Percentiles rank a stretch among this genome's conserved stretches.
Conservation (phyloP, 352 stramenopile genomes). For the Phytopythium vexans region DNA sequence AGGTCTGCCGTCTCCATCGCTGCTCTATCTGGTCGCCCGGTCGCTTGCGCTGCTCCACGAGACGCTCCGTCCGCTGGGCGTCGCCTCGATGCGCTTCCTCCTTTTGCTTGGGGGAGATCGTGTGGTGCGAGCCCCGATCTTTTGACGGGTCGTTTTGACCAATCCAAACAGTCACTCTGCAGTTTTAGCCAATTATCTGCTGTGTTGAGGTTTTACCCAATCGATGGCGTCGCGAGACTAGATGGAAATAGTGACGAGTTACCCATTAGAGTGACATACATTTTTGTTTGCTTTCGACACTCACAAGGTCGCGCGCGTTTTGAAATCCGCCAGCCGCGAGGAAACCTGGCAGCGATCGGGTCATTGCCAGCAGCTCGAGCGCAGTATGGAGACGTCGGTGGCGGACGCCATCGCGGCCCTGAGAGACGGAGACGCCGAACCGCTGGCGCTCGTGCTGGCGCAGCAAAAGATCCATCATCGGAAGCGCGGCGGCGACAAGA, state of each 20-base stretch:
- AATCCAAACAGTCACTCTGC: background rate
- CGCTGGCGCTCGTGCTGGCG: constrained; percentile 30
- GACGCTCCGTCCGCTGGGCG: constrained; percentile 1
- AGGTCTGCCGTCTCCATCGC: constrained; percentile 73
- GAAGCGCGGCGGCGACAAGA: constrained; percentile 12
- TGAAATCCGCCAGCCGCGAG: constrained; percentile 14
- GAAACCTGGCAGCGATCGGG: background rate
- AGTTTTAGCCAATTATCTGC: constrained; percentile 6
- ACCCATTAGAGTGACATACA: background rate
- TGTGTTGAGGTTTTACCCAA: background rate
- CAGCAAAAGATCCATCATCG: constrained; percentile 26
- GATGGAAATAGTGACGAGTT: constrained; percentile 2
- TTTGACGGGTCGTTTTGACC: constrained; percentile 11
- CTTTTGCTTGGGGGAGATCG: constrained; percentile 31
- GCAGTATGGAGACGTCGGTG: constrained; percentile 16
- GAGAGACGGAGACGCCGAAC: constrained; percentile 22
- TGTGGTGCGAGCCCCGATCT: constrained; percentile 44
- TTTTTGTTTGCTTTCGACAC: background rate
- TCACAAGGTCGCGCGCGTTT: constrained; percentile 4
- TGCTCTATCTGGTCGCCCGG: background rate
- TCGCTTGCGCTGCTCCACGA: background rate
- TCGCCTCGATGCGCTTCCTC: constrained; percentile 11
- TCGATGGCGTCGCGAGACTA: too few relatives aligned
- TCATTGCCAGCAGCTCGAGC: background rate
- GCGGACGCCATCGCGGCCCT: constrained; percentile 43